These are phyloP conservation scores for Trichophyton simii DNA, from an alignment of 2,329 filamentous ascomycete species.

Conservation along the genomic window DNA sequence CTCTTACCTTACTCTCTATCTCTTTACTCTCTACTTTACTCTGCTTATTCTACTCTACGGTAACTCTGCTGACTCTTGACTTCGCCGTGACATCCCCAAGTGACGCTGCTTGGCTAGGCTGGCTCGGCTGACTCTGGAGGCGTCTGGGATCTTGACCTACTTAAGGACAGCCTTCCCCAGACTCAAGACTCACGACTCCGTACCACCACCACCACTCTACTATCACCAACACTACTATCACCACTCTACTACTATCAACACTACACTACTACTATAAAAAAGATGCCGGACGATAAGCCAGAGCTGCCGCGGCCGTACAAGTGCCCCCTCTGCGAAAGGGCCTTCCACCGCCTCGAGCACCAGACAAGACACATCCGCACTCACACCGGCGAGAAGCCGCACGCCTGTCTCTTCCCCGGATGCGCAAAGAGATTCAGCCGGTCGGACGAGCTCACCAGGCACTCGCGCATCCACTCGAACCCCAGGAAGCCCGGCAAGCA, in stretches of 20 bases:
- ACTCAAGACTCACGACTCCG: too few relatives aligned
- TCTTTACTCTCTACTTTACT: too few relatives aligned
- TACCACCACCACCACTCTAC: too few relatives aligned
- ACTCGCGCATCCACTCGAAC: conserved; percentile 98
- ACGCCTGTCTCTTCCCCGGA: conserved; percentile 86
- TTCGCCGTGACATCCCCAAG: too few relatives aligned
- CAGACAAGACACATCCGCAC: conserved; percentile 87
- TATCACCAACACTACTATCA: too few relatives aligned
- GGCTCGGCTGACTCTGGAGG: too few relatives aligned
- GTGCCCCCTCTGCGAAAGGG: conserved; percentile 95
- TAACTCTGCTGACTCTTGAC: neutral
- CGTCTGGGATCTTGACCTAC: too few relatives aligned
- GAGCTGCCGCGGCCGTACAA: conserved; percentile 96
- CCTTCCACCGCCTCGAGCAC: conserved; percentile 94
- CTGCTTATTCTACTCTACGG: too few relatives aligned
- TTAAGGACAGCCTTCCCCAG: too few relatives aligned
- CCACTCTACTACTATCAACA: neutral
- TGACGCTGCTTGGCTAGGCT: too few relatives aligned
- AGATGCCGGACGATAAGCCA: conserved; percentile 35
- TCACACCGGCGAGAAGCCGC: conserved; percentile 95
- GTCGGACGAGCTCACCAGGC: conserved; percentile 89
- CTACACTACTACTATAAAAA: neutral
- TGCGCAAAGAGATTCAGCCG: conserved; percentile 96
- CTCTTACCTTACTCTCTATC: neutral
- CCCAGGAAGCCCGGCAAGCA: conserved; percentile 79